These are phyloP conservation scores for Gentiana macrophylla DNA, from an alignment of 257 asterid genomes.

Conservation along the genomic window DNA sequence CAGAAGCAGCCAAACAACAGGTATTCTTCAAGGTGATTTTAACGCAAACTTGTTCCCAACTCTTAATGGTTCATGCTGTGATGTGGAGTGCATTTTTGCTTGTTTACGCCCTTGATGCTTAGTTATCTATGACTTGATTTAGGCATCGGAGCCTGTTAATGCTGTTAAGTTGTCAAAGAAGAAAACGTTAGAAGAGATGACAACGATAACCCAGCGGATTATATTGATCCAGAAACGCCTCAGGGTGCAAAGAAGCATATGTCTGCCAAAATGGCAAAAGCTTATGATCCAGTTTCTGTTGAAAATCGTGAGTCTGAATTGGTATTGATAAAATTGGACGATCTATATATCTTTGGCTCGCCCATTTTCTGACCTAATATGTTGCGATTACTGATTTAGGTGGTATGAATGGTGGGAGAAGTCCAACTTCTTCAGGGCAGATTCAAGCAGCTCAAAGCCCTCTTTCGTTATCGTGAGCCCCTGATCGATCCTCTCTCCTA, in stretches of 20 bases:
- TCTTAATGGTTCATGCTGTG: background rate
- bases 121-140: constrained; percentile 2
- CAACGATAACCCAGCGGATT: constrained; percentile 70
- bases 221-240: constrained; percentile 72
- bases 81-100: background rate
- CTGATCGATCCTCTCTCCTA: background rate
- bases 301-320: constrained; percentile 52
- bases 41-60: too few species aligned
- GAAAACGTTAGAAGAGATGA: constrained; percentile 54
- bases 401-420: constrained; percentile 99
- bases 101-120: background rate
- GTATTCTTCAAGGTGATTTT: too few species aligned
- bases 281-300: constrained; percentile 67
- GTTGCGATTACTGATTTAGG: constrained; percentile 24
- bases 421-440: constrained; percentile 80
- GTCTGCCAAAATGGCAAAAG: constrained; percentile 73
- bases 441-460: constrained; percentile 67
- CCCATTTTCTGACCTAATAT: background rate
- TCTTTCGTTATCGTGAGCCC: constrained; percentile 80
- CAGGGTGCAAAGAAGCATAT: constrained; percentile 72
- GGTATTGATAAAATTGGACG: too few species aligned
- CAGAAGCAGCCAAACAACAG: constrained; percentile 68
- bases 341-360: too few species aligned
- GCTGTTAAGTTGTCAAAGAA: constrained; percentile 61
- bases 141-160: constrained; percentile 56